Evolutionary conservation across 768 basidiomycete genomes (phyloP), one percentile per base, ranked within the genome.

Genomic region (Xanthoconium purpureum): DNA sequence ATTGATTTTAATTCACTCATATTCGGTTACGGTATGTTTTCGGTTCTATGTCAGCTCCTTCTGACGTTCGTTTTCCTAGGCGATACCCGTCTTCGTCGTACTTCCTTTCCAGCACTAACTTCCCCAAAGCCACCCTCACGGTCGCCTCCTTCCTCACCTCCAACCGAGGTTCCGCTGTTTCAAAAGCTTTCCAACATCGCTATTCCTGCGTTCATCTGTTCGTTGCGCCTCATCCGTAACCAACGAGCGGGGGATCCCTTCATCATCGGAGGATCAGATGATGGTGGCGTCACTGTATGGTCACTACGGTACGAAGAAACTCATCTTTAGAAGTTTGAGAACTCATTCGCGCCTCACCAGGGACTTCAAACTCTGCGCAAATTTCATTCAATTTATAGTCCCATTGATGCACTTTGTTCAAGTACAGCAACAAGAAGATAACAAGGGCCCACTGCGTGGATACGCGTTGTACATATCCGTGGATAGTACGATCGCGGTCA

Each of bases 401-500:
- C 85, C 87, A 1, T 78, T 97, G 12, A 61, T 69, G 11, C 72
- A 78, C 14, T 83, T 89, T 24, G 71, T 89, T 2, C 78, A 82
- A 55, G 73, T 91, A 38, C 61, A 67, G 46, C 67, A 69, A 38
- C 73, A 75, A 8, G 75, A 80, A 32, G 79, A 82, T 18, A 71
- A 73, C 15, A 74, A 74, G 3, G 84, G 85, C 1, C 77, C 84
- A 7, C 66, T 95, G 24, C 77, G 78, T 44, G 88, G 85, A 4
- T 89, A 87, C 66, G 73, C 83, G 3, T 67, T 96, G 12, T 93
- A 89, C 63, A 69, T 91, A 8, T 82, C 93, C 1, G 66, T 75
- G 30, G 91, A 93, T 63, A 92, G 94, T 1, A 92, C 93, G 3
- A 81, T 94, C 57, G 92, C 86, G 0, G 80, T 92, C n/a, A 78